Evolutionary conservation across 2,329 filamentous ascomycete genomes (phyloP).

Genomic region (Cordyceps militaris): DNA sequence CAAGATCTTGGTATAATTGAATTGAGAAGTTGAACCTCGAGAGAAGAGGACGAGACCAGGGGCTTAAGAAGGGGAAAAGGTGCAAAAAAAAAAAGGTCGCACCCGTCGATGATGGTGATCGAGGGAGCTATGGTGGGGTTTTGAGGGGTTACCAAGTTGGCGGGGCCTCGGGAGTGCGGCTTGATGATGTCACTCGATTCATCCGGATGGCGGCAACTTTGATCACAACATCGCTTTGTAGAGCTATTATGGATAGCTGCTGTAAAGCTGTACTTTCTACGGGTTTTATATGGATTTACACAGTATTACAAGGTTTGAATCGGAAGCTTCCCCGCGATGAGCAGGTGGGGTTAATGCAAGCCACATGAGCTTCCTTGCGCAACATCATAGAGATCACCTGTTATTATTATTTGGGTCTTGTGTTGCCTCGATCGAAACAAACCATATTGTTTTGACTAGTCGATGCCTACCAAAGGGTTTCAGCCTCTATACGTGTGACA

Average conservation of each 20-base stretch:
- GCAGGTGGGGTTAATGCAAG: neutral
- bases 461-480: too few species aligned
- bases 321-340: neutral
- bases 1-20: neutral
- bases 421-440: too few species aligned
- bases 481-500: too few species aligned
- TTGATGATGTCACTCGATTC: conserved; percentile 4
- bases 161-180: neutral
- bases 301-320: too few species aligned
- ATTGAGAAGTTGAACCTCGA: neutral
- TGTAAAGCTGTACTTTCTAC: neutral
- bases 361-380: neutral
- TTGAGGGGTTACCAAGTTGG: conserved; percentile 1
- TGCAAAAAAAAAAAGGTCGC: neutral
- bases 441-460: too few species aligned
- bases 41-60: neutral
- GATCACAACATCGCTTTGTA: neutral
- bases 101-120: neutral
- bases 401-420: neutral
- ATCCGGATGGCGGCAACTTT: neutral
- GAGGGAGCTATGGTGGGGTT: conserved; percentile 9
- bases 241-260: neutral
- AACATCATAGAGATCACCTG: neutral
- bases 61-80: neutral
- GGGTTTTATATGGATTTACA: neutral